Base-by-base conservation (phyloP, 352 stramenopile genomes). In the Globisporangium perplexum region DNA sequence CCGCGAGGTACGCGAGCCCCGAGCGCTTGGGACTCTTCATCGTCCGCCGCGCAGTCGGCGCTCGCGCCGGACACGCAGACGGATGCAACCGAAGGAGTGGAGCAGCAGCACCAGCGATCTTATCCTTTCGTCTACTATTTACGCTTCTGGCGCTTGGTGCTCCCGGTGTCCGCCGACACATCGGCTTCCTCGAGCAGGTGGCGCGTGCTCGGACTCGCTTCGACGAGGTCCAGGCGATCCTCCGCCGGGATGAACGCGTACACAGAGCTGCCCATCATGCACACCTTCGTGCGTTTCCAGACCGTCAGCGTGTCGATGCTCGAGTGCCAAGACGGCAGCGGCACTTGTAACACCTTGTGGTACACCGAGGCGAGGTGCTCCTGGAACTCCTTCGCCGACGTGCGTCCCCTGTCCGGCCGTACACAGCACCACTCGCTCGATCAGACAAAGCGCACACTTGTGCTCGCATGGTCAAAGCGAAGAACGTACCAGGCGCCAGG, bases 281-380 rank as follows among this genome's bases (percentile, higher is more conserved):
- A 97, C 15, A 72, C 91, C 65, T 96, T 74, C 18, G 88, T 97
- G 59, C 91, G 86, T 72, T 97, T 98, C 93, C 93, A 98, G 49
- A 98, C 91, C 30, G 80, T 96, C 30, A 98, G 68, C 11, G 88
- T 89, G 60, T 97, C 90, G 38, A 93, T 83, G 30, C 93, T 96
- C 50, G 96, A 96, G 58, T 97, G 77, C 93, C 93, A 98, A 41
- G 88, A 97, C 45, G 79, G 78, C 43, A 98, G 69, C 57, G 77
- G 78, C 41, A 96, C 81, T 58, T 97, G 91, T 23, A 97, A 60
- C 18, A 98, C 74, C 50, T 96, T 98, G 71, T 98, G 93, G 66
- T 95, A 98, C 47, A 97, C 83, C 15, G 83, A 79, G 18, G 86
- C 86, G 24, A 98, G 67, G 54, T 90, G 75, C 56, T 86, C 78